Conservation (phyloP, 2,329 filamentous ascomycete species). For the Venturia oleaginea region DNA sequence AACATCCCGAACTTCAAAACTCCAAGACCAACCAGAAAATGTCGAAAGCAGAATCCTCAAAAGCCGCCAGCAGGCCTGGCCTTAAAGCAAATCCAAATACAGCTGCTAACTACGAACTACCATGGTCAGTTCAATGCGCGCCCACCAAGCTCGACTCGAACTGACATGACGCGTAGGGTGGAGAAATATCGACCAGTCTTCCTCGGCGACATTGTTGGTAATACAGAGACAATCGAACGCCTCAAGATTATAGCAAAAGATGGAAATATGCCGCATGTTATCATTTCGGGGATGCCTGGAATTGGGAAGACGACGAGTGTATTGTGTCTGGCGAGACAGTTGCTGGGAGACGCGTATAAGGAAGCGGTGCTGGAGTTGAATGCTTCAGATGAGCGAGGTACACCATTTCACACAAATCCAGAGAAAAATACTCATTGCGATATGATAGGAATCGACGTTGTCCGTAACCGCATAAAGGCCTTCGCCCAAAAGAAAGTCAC, state of each 20-base stretch:
- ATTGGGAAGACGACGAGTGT: conserved; percentile 98
- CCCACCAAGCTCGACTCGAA: neutral
- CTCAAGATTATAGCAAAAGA: conserved; percentile 97
- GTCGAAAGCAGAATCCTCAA: conserved; percentile 38
- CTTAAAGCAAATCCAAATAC: conserved; percentile 32
- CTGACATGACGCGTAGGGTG: conserved; percentile 54
- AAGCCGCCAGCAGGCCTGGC: conserved; percentile 35
- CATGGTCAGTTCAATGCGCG: conserved; percentile 49
- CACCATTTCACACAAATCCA: neutral
- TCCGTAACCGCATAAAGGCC: conserved; percentile 93
- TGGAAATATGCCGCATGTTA: conserved; percentile 98
- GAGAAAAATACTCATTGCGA: neutral
- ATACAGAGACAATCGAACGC: conserved; percentile 93
- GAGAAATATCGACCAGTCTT: conserved; percentile 96
- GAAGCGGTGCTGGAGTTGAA: conserved; percentile 96
- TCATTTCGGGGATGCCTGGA: conserved; percentile 98
- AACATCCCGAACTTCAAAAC: neutral
- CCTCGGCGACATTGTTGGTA: conserved; percentile 93
- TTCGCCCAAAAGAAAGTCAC: conserved; percentile 99
- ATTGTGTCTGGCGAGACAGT: conserved; percentile 80
- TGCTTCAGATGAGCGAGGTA: conserved; percentile 86
- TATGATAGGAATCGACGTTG: conserved; percentile 79
- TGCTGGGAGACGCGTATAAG: conserved; percentile 90
- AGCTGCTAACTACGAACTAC: conserved; percentile 59
- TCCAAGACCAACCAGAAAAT: neutral